phyloP scores from a whole-genome alignment of 306 rosid genomes.

The Cucurbita moschata region DNA sequence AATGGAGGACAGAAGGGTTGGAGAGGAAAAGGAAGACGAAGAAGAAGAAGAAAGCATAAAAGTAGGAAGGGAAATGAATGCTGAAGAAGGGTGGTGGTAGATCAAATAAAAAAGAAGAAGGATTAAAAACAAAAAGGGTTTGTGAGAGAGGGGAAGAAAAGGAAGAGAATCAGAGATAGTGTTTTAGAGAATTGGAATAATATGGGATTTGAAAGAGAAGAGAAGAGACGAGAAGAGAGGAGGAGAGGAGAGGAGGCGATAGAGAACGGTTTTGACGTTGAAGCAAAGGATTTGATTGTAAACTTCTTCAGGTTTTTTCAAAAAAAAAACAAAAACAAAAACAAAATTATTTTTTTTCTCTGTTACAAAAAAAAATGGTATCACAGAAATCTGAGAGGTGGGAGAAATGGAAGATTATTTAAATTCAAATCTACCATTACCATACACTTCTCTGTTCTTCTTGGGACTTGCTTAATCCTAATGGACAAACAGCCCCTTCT shows the following conservation, averaged over 20 bases:
- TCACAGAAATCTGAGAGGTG: constrained; percentile 1
- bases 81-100: constrained; percentile 14
- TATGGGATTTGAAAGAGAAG: constrained; percentile 15
- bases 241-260: constrained; percentile 19
- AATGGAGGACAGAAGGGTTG: constrained; percentile 13
- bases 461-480: background rate
- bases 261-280: constrained; percentile 28
- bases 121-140: constrained; percentile 10
- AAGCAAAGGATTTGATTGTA: constrained; percentile 12
- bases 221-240: constrained; percentile 5
- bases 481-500: no score
- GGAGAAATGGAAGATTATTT: background rate
- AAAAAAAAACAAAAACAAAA: no score
- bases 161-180: constrained; percentile 13
- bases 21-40: background rate
- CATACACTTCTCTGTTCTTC: background rate
- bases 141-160: constrained; percentile 4
- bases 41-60: constrained; percentile 16
- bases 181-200: constrained; percentile 13
- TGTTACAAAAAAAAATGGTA: background rate
- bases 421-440: background rate
- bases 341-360: background rate
- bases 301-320: constrained; percentile 22
- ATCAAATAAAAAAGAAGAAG: constrained; percentile 25
- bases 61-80: constrained; percentile 7